These are phyloP conservation scores for Cladorrhinum sp. DNA, from an alignment of 2,329 filamentous ascomycete genomes.

Conservation along the genomic window DNA sequence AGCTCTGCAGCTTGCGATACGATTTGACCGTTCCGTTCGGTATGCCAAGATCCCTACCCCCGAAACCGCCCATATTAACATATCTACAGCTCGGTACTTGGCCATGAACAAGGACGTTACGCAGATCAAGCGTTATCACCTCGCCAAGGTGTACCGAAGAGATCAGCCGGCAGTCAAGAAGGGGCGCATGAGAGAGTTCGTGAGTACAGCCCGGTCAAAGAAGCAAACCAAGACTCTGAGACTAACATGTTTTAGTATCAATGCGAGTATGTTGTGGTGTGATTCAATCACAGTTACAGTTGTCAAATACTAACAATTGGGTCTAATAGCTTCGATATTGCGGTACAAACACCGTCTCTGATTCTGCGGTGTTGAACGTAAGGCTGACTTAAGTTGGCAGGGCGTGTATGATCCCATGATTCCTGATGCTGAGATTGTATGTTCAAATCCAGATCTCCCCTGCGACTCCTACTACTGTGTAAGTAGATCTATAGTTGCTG, in stretches of 20 bases:
- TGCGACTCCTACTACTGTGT: background rate
- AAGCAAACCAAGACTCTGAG: background rate
- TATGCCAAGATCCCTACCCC: conserved; percentile 9
- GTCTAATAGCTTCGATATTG: conserved; percentile 70
- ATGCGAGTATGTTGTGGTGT: conserved; percentile 58
- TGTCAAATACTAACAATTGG: background rate
- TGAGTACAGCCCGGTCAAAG: conserved; percentile 4
- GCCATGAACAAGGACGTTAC: conserved; percentile 84
- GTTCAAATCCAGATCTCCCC: background rate
- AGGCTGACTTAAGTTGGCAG: background rate
- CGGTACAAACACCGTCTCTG: conserved; percentile 33
- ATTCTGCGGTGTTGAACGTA: background rate
- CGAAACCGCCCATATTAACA: conserved; percentile 2
- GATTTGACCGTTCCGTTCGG: conserved; percentile 50
- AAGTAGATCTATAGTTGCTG: background rate
- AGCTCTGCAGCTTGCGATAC: conserved; percentile 77
- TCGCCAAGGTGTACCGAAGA: conserved; percentile 84
- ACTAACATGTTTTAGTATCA: conserved; percentile 58
- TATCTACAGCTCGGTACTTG: conserved; percentile 67
- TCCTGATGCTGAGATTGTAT: conserved; percentile 76
- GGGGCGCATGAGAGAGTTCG: conserved; percentile 78
- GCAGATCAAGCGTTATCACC: conserved; percentile 90
- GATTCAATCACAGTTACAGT: background rate
- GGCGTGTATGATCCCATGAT: conserved; percentile 87
- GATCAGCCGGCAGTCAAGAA: conserved; percentile 86